A percentile compares a stretch with the other conserved stretches of the same genome.
These are phyloP conservation scores for Monosporozyma solicola DNA, from an alignment of 805 yeast species.

Conservation along the genomic window DNA sequence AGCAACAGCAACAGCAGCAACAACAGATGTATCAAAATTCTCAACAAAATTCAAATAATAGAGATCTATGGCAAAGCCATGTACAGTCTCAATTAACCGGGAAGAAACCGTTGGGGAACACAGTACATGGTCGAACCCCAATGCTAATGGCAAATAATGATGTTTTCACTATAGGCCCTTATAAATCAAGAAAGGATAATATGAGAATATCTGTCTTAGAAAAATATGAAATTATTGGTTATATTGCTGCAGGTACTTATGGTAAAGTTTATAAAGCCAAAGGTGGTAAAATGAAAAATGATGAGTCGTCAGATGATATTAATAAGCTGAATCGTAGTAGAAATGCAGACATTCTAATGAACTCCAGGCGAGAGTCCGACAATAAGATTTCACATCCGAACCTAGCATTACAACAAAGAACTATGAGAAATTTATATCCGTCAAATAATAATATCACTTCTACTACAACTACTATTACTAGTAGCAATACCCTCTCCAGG, in stretches of 20 bases:
- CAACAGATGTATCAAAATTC: constrained; percentile 9
- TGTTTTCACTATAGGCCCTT: constrained; percentile 49
- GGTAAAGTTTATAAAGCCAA: constrained; percentile 94
- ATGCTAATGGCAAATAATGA: constrained; percentile 46
- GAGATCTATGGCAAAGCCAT: constrained; percentile 15
- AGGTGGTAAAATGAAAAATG: constrained; percentile 8
- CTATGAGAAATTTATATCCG: not conserved
- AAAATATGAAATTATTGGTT: constrained; percentile 82
- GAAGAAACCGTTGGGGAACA: constrained; percentile 7
- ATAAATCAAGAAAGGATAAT: constrained; percentile 54
- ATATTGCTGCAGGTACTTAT: constrained; percentile 97
- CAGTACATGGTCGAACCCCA: constrained; percentile 32
- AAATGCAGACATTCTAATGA: not conserved
- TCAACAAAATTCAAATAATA: constrained; percentile 9
- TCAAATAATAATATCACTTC: not conserved
- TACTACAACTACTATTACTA: not conserved
- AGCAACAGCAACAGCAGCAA: constrained; percentile 11
- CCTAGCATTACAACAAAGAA: not conserved
- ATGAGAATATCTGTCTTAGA: constrained; percentile 66
- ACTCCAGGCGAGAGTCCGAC: not conserved
- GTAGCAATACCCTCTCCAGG: not conserved
- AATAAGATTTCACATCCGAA: not conserved
- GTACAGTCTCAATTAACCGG: constrained; percentile 1
- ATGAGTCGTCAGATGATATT: not conserved
- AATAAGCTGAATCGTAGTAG: not conserved